Evolutionary conservation across 164 flowering plant genomes (phyloP), one percentile per base, ranked within the genome.

Genomic region (Malania oleifera): DNA sequence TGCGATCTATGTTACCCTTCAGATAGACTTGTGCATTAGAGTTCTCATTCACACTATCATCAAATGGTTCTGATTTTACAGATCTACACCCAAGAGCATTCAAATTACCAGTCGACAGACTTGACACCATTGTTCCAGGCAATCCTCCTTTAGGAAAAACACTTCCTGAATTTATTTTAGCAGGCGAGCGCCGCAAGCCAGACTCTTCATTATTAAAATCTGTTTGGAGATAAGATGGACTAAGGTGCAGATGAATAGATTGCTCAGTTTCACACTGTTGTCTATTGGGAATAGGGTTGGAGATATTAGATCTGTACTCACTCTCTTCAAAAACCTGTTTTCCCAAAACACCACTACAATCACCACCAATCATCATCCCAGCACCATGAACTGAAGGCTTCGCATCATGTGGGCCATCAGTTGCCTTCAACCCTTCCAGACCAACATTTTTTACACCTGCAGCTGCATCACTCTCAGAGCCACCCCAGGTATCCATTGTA

Each of bases 401-500:
- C 7, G 19, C 7, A 64, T 70, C 67, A 12, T n/a, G 18, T 18
- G 45, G 9, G 15, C 25, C 50, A 54, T 40, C 27, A 9, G 24
- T n/a, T 26, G 37, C 52, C 20, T n/a, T 56, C 2, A 53, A 27
- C 1, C 29, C 57, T 56, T 46, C 49, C 20, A 47, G 22, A 57
- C 54, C 67, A 67, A 24, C 52, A 40, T 35, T 25, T n/a, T 22
- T 49, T n/a, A 40, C 11, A 57, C 53, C 31, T n/a, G 51, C 52
- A 63, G 18, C 46, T 38, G 24, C 46, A 49, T 69, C 68, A 41
- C 35, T 48, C 18, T 7, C 50, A 65, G 82, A 67, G 34, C 63
- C 75, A 25, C 72, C 86, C 93, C 93, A 86, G 22, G 70, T 63
- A 61, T 86, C 93, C 85, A 86, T 83, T 19, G 69, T 66, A 27